Evolutionary conservation across 176 grass and related monocot genomes (phyloP).

Genomic region (Lolium rigidum): DNA sequence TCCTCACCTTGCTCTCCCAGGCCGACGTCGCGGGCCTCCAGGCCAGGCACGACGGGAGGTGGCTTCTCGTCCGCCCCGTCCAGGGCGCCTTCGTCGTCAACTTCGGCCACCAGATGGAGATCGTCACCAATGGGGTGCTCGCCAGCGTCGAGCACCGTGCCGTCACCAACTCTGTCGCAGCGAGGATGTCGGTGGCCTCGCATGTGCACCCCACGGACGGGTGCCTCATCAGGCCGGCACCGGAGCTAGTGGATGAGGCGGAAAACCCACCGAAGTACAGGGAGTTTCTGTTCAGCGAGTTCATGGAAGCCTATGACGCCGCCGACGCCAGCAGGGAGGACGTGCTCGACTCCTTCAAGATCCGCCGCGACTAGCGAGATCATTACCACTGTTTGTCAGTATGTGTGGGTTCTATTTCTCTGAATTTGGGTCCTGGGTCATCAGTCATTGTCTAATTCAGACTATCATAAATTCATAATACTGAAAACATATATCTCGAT

Average conservation of each 20-base stretch:
- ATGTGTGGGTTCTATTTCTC: not conserved
- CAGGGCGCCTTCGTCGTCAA: slow-evolving; percentile 45
- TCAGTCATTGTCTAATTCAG: not conserved
- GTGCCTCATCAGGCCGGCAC: not conserved
- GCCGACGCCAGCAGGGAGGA: not conserved
- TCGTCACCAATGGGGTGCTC: slow-evolving; percentile 55
- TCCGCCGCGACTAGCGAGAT: not conserved
- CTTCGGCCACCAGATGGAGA: slow-evolving; percentile 64
- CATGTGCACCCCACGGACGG: not conserved
- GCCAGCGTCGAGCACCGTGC: slow-evolving; percentile 54
- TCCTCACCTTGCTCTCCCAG: slow-evolving; percentile 48
- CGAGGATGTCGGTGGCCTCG: slow-evolving; percentile 5
- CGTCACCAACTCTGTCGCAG: too few relatives aligned
- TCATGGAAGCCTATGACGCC: not conserved
- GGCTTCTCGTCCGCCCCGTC: slow-evolving; percentile 31
- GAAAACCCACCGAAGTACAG: not conserved
- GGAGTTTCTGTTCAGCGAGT: not conserved
- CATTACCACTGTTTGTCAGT: too few relatives aligned
- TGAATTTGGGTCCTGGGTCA: not conserved
- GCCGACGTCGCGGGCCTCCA: slow-evolving; percentile 48
- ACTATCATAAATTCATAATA: not conserved
- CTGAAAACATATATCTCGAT: too few relatives aligned
- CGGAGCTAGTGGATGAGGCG: not conserved
- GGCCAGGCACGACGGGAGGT: slow-evolving; percentile 33
- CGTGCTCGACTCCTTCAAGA: not conserved